phyloP scores from a whole-genome alignment of 176 grass and related monocot genomes.

The Saccharum officinarum region DNA sequence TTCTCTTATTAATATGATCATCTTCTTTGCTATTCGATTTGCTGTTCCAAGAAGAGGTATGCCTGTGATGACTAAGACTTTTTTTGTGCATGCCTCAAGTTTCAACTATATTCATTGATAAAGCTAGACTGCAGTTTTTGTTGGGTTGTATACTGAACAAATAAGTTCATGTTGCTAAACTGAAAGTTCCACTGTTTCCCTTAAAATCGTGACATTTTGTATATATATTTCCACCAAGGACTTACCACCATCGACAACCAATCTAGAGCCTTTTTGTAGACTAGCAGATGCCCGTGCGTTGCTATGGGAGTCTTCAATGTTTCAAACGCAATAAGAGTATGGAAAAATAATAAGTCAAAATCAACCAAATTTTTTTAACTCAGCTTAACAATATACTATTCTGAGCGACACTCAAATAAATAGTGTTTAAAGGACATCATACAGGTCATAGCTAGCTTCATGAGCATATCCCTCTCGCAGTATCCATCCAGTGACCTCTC shows the following conservation, averaged over 20 bases:
- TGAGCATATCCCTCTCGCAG: too few relatives aligned
- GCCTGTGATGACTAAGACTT: background rate
- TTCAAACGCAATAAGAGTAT: too few relatives aligned
- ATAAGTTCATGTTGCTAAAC: background rate
- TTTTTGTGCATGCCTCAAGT: constrained; percentile 11
- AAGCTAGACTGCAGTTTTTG: constrained; percentile 3
- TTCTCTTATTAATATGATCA: constrained; percentile 74
- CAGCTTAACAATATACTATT: too few relatives aligned
- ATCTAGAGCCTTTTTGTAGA: background rate
- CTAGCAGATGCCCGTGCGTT: too few relatives aligned
- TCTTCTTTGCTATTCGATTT: constrained; percentile 73
- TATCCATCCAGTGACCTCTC: too few relatives aligned
- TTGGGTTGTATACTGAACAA: constrained; percentile 29
- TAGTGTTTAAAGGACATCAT: too few relatives aligned
- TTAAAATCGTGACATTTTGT: background rate
- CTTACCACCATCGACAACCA: background rate
- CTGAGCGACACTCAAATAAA: too few relatives aligned
- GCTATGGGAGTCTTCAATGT: too few relatives aligned
- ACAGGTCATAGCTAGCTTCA: too few relatives aligned
- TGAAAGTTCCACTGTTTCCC: background rate
- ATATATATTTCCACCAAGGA: background rate
- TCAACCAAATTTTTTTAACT: too few relatives aligned
- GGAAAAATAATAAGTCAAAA: too few relatives aligned
- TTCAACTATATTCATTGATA: background rate
- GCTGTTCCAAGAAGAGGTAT: constrained; percentile 74